Conservation (phyloP, 1,139 yeast genomes). For the Pichia terricola region DNA sequence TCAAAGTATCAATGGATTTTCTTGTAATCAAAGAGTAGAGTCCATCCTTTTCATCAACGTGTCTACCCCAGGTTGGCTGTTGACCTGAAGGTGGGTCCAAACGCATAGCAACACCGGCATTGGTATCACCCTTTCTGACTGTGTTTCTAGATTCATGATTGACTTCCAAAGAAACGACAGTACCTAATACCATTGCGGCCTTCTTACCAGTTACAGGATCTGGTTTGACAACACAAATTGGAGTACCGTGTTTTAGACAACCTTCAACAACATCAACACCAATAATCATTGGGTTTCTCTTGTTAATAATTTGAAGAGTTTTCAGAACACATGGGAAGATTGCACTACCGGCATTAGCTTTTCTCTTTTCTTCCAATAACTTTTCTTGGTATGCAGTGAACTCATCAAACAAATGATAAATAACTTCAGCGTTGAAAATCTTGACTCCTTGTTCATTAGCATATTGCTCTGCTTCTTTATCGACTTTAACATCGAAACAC, state of each 20-base stretch:
- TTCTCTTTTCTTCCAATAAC: slow-evolving; percentile 81
- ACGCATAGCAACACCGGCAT: slow-evolving; percentile 98
- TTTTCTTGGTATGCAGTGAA: slow-evolving; percentile 88
- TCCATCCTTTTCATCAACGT: slow-evolving; percentile 85
- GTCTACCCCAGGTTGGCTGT: slow-evolving; percentile 99
- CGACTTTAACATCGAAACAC: slow-evolving; percentile 95
- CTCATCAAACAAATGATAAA: slow-evolving; percentile 91
- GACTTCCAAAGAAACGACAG: slow-evolving; percentile 81
- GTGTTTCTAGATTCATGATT: slow-evolving; percentile 75
- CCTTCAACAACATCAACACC: slow-evolving; percentile 98
- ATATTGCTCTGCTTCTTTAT: slow-evolving; percentile 96
- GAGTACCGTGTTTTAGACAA: slow-evolving; percentile 81
- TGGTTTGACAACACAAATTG: slow-evolving; percentile 85
- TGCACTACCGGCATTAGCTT: slow-evolving; percentile 81
- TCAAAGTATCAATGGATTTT: slow-evolving; percentile 90
- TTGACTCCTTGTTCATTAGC: slow-evolving; percentile 89
- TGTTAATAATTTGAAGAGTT: slow-evolving; percentile 92
- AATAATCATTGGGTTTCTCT: slow-evolving; percentile 97
- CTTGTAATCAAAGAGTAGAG: slow-evolving; percentile 83
- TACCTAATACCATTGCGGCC: slow-evolving; percentile 68
- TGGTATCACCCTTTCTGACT: slow-evolving; percentile 90
- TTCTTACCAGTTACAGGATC: slow-evolving; percentile 81
- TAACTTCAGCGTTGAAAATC: slow-evolving; percentile 91
- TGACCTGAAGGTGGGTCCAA: slow-evolving; percentile 85
- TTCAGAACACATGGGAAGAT: slow-evolving; percentile 92